phyloP scores from a whole-genome alignment of 73 alveolate genomes.

The Paramecium biaurelia region DNA sequence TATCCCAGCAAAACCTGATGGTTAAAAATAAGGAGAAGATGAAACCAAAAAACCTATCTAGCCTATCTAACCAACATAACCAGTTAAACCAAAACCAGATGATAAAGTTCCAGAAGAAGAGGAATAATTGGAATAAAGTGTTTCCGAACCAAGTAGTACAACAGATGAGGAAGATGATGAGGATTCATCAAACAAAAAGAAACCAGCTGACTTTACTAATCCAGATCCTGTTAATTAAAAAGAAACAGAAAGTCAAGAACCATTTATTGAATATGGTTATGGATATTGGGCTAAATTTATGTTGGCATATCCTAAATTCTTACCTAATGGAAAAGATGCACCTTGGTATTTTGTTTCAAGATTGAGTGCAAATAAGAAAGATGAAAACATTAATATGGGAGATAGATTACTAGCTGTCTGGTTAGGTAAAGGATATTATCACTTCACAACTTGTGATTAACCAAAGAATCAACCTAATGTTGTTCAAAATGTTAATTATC shows the following conservation, averaged over 20 bases:
- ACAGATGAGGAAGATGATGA: conserved; percentile 51
- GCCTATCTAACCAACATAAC: background rate
- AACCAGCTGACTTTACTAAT: background rate
- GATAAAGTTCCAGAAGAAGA: conserved; percentile 18
- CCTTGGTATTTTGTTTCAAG: conserved; percentile 36
- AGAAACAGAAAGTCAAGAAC: background rate
- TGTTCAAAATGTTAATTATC: background rate
- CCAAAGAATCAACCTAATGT: conserved; percentile 13
- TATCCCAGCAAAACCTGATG: background rate
- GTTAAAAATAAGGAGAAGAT: background rate
- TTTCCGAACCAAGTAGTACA: conserved; percentile 22
- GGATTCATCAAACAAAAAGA: background rate
- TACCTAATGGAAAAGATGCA: conserved; percentile 17
- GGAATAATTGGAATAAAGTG: background rate
- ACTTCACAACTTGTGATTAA: conserved; percentile 32
- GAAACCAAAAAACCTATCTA: background rate
- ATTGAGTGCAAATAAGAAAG: background rate
- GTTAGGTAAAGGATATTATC: conserved; percentile 47
- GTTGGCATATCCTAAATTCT: background rate
- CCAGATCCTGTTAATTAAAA: conserved; percentile 12
- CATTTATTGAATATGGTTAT: background rate
- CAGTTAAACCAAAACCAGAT: conserved; percentile 7
- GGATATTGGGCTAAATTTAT: conserved; percentile 25
- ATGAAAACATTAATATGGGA: conserved; percentile 33
- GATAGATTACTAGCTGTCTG: conserved; percentile 28